Base-by-base conservation (phyloP, 768 basidiomycete genomes). In the Termitomyces sp. region DNA sequence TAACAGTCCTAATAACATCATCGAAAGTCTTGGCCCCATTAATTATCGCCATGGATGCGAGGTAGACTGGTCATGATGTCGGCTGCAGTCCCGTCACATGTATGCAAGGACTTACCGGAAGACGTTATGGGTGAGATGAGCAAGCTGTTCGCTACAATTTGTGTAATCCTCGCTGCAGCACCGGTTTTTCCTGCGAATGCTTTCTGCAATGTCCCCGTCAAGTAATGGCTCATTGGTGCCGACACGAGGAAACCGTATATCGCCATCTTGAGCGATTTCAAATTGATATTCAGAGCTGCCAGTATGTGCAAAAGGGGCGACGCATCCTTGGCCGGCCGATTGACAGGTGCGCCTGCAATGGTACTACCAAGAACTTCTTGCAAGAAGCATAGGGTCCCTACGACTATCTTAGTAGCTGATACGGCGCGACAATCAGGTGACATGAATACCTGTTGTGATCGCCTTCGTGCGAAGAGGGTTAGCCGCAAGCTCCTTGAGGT, bases 301-400 rank as follows among this genome's bases (percentile, higher is more conserved):
- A 88, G 79, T 18, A 74, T 66, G 61, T 81, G 84, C 52, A 77
- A 64, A 60, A 84, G 65, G 24, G 75, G 60, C 2, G 87, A 77
- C 1, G 84, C 81, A 74, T 84, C 73, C 60, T 83, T 84, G 34
- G 79, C 60, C 8, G 80, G 74, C 39, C 70, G 71, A 46, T 69
- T 76, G 9, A 78, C 72, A 7, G 87, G 85, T 46, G 84, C 67
- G 37, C 85, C 79, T 9, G 90, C 88, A 46, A 85, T 70, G 58
- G 88, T 81, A 58, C 85, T 87, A 16, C 87, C 90, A 29, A 94
- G 80, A 41, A 92, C 83, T 71, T 94, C 92, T 70, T 93, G 92
- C 51, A 92, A 69, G 69, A 86, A 86, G 63, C 79, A 86, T 65
- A 87, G 69, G 0, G 77, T 74, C 31, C 69, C 84, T 83, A 57